A percentile compares a stretch with the other conserved stretches of the same genome.
phyloP scores from a whole-genome alignment of 306 rosid genomes.

The Abrus pulchellus region DNA sequence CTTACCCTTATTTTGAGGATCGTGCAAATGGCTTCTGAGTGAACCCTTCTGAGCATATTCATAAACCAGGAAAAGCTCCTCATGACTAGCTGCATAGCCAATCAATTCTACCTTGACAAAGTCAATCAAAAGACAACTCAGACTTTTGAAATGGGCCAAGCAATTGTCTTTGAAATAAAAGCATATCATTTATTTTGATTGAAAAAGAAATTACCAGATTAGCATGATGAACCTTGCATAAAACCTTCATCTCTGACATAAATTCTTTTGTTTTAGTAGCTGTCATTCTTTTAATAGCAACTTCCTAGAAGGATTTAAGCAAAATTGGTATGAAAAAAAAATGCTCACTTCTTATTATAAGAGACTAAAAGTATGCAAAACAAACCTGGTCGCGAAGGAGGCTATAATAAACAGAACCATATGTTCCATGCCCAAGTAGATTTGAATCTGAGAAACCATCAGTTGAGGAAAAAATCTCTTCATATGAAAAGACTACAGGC shows the following conservation, averaged over 20 bases:
- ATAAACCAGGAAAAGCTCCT: conserved; percentile 86
- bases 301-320: conserved; percentile 72
- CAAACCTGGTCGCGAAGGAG: conserved; percentile 86
- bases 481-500: conserved; percentile 81
- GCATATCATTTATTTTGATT: conserved; percentile 17
- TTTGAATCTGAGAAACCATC: conserved; percentile 90
- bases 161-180: conserved; percentile 50
- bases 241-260: conserved; percentile 88
- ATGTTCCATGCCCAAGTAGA: conserved; percentile 95
- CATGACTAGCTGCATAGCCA: conserved; percentile 91
- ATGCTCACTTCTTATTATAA: conserved; percentile 9
- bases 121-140: conserved; percentile 58
- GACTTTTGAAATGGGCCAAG: conserved; percentile 44
- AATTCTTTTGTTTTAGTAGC: conserved; percentile 93
- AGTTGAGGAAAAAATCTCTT: conserved; percentile 78
- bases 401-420: conserved; percentile 92
- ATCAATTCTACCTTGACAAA: conserved; percentile 98
- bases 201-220: conserved; percentile 76
- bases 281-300: conserved; percentile 97
- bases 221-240: conserved; percentile 96
- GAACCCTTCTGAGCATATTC: conserved; percentile 98
- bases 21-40: conserved; percentile 89
- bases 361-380: conserved; percentile 37
- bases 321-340: conserved; percentile 38
- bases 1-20: conserved; percentile 94